Base-by-base conservation (phyloP, 2,329 filamentous ascomycete species). In the Orbilia brochopaga region DNA sequence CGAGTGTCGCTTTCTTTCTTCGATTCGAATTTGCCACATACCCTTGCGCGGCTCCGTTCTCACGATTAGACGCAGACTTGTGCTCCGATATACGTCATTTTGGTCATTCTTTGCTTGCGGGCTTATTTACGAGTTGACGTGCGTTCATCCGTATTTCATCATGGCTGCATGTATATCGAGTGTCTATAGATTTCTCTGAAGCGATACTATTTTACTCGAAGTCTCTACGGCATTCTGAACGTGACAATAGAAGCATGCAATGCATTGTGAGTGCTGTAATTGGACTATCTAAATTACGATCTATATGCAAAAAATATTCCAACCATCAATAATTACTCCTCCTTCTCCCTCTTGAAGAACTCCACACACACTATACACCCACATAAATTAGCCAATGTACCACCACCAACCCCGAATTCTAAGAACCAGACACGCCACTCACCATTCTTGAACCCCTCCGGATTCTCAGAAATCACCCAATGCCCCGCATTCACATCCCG, bases 381-480 rank as follows among this genome's bases (percentile, higher is more conserved):
- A 6, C 24, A 15, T 48, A 17, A 54, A 37, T 8, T 8, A 50
- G 19, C 42, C 5, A 30, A 23, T 17, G 15, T n/a, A n/a, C n/a
- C n/a, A n/a, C n/a, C 19, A 56, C n/a, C 5, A 13, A 15, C 21
- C 11, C 17, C 44, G 35, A 4, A 50, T n/a, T n/a, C 35, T 3
- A 3, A 11, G 23, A 23, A n/a, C 3, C 15, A 40, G 23, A 46
- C 21, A n/a, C 51, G 4, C 24, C 50, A 78, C 84, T 78, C 78
- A 91, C 90, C 88, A 83, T 85, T 81, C 77, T 88, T 86, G 75
- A 96, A 96, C 8, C 83, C 87, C 77, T 91, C 87, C 0, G 91
- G 91, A 76, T 91, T 88, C 82, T 96, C 91, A n/a, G 90, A 91
- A 73, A 93, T 92, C 3, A 96, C 82, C 91, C 91, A 96, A 79